Conservation (phyloP, 768 basidiomycete genomes). For the Bullera alba region DNA sequence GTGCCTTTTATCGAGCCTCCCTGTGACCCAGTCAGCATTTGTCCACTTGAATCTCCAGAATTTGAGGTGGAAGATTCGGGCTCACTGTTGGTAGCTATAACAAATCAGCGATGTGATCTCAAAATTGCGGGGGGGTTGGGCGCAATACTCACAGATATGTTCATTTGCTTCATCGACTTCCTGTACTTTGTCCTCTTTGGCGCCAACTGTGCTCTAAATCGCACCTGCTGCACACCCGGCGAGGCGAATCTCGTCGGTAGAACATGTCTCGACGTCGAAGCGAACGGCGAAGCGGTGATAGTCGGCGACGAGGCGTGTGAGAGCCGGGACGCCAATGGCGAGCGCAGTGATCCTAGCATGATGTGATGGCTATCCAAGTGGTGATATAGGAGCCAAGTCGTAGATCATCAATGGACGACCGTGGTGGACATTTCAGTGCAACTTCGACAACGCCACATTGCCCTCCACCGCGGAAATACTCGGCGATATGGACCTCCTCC, state of each 20-base stretch:
- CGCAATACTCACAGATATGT: constrained; percentile 12
- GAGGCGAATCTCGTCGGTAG: constrained; percentile 5
- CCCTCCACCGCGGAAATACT: constrained; percentile 7
- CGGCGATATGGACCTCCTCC: neutral
- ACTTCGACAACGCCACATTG: neutral
- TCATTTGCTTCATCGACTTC: constrained; percentile 82
- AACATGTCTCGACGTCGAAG: constrained; percentile 21
- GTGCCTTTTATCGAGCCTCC: constrained; percentile 93
- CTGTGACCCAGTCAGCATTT: neutral
- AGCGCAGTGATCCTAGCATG: neutral
- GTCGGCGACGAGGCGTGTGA: neutral
- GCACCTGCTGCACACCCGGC: constrained; percentile 17
- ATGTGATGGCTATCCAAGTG: neutral
- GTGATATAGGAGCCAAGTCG: neutral
- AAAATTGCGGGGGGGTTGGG: neutral
- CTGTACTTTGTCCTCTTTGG: constrained; percentile 75
- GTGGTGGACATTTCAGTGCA: neutral
- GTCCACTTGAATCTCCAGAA: neutral
- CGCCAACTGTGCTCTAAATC: constrained; percentile 52
- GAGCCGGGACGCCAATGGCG: neutral
- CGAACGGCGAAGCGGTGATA: constrained; percentile 18
- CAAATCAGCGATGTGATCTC: constrained; percentile 2
- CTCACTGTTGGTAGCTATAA: constrained; percentile 23
- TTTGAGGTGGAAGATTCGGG: too few species aligned
- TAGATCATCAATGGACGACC: neutral